Percentiles rank a stretch among this genome's conserved stretches.
Conservation (phyloP, 108 stramenopile genomes). For the Licmophora abbreviata region DNA sequence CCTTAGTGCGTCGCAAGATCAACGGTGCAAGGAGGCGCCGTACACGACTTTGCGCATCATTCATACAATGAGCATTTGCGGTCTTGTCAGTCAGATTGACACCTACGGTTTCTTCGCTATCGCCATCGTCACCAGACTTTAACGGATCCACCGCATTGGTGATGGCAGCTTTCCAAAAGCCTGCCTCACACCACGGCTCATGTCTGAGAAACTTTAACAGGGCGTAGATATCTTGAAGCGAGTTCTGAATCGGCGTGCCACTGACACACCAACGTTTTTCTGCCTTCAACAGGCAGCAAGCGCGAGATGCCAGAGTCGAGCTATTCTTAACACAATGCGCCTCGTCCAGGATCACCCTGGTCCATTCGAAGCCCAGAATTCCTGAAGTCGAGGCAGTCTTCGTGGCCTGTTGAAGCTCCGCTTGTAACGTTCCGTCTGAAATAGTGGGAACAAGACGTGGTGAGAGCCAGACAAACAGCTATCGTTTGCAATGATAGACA, state of each 20-base stretch:
- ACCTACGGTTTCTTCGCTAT: slow-evolving; percentile 7
- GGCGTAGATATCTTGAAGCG: slow-evolving; percentile 67
- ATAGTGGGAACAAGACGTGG: no score
- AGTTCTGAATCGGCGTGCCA: slow-evolving; percentile 84
- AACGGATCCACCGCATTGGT: slow-evolving; percentile 13
- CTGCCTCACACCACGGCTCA: slow-evolving; percentile 70
- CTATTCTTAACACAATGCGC: slow-evolving; percentile 76
- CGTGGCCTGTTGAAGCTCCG: slow-evolving; percentile 4
- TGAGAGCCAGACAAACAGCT: neutral
- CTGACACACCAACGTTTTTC: slow-evolving; percentile 71
- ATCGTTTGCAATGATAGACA: neutral
- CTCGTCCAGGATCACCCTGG: slow-evolving; percentile 75
- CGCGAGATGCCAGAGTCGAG: slow-evolving; percentile 50
- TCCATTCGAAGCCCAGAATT: slow-evolving; percentile 33
- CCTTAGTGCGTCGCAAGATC: slow-evolving; percentile 72
- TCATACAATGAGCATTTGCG: no score
- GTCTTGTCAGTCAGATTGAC: neutral
- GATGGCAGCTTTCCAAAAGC: slow-evolving; percentile 71
- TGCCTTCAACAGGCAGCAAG: slow-evolving; percentile 56
- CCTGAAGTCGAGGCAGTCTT: neutral
- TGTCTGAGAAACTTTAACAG: slow-evolving; percentile 71
- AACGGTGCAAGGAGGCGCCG: slow-evolving; percentile 59
- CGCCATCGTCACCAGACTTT: slow-evolving; percentile 10
- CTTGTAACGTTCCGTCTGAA: slow-evolving; percentile 23
- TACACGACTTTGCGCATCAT: no score